These are phyloP conservation scores for Arxiozyma slooffiae DNA, from an alignment of 1,139 yeast species.

Conservation along the genomic window DNA sequence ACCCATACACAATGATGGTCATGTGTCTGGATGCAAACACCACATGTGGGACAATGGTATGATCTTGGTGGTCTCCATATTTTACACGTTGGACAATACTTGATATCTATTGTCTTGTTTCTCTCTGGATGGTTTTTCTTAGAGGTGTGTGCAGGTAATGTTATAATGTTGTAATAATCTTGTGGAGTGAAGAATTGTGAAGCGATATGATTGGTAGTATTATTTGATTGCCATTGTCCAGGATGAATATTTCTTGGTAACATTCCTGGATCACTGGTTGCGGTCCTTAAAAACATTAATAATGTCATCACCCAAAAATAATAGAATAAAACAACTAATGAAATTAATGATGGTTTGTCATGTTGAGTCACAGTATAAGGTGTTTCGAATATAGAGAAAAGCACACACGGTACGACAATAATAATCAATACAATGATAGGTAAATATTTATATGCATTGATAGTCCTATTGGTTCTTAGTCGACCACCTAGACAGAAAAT, in stretches of 20 bases:
- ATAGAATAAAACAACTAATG: constrained; percentile 46
- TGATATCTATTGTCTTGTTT: constrained; percentile 36
- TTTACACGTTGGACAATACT: constrained; percentile 52
- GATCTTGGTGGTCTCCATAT: constrained; percentile 63
- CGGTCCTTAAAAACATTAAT: constrained; percentile 43
- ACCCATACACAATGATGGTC: constrained; percentile 83
- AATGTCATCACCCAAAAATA: constrained; percentile 48
- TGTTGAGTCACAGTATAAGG: constrained; percentile 9
- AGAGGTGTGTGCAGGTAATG: constrained; percentile 37
- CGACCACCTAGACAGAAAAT: constrained; percentile 60
- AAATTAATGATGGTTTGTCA: constrained; percentile 40
- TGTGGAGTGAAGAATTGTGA: constrained; percentile 44
- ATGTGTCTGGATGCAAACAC: constrained; percentile 47
- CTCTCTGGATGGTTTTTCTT: neutral
- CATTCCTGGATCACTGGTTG: constrained; percentile 61
- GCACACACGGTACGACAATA: constrained; percentile 41
- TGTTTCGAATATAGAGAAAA: constrained; percentile 41
- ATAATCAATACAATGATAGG: constrained; percentile 32
- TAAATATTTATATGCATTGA: constrained; percentile 34
- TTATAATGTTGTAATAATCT: constrained; percentile 51
- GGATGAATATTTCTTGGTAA: constrained; percentile 62
- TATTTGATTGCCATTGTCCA: constrained; percentile 32
- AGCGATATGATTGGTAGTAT: constrained; percentile 28
- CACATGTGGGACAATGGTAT: constrained; percentile 62
- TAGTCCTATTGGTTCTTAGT: constrained; percentile 32